Base-by-base conservation (phyloP, 106 monocot genomes). In the Dendrobium officinale region DNA sequence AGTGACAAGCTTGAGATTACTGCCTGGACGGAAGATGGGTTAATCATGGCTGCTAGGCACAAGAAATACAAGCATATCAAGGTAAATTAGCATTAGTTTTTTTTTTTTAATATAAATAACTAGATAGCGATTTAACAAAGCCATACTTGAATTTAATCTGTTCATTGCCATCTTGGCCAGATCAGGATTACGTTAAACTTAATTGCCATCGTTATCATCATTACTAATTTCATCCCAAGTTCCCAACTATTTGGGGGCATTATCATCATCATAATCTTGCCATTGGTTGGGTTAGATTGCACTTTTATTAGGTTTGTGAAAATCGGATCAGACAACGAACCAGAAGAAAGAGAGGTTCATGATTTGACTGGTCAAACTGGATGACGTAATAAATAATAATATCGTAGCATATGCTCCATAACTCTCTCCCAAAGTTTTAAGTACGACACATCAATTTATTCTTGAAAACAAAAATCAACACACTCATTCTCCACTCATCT, bases 1-100 rank as follows among this genome's bases (percentile, higher is more conserved):
- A 67, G 73, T 27, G 93, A 94, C 51, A 80, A 48, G n/a, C 87
- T 96, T 64, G 93, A 96, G 76, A 79, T 92, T 72, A 97, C 90
- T 56, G 92, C 94, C 4, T 94, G 97, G 97, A 97, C 92, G 51
- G 92, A 94, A 72, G 94, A 94, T 92, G 90, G 94, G 44, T 79
- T 97, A 58, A 82, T 94, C 72, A 97, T 94, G 97, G 97, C 89
- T 82, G 97, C 89, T 73, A 87, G 84, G 10, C 97, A 97, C 83
- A 94, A 85, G 68, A 88, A 83, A 75, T 90, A 94, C 56, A 90
- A 74, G 81, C 94, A 97, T 81, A 92, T 97, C 55, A 90, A 85
- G 92, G 94, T 95, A 72, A 16, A 26, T 1, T 17, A 45, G 29
- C 58, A 81, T 4, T 20, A 0, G 58, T 20, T 58, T 18, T 16